Evolutionary conservation across 2,329 filamentous ascomycete genomes (phyloP).

Genomic region (Hypoxylon sp.): DNA sequence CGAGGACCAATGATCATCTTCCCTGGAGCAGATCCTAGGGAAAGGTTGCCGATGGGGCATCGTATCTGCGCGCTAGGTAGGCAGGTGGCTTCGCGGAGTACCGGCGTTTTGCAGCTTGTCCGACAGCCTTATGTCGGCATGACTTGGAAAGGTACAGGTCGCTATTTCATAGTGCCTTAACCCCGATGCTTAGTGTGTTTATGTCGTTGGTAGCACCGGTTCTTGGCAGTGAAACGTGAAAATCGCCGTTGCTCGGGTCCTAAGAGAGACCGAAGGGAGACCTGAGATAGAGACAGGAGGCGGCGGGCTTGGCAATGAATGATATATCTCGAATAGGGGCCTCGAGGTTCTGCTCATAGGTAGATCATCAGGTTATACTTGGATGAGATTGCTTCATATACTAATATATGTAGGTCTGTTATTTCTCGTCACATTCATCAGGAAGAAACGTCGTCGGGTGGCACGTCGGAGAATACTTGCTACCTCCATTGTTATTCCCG

Average conservation of each 20-base stretch:
- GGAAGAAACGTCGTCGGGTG: slow-evolving; percentile 3
- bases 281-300: too few species aligned
- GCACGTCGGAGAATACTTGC: slow-evolving; percentile 9
- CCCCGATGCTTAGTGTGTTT: neutral
- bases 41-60: slow-evolving; percentile 15
- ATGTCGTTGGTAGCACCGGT: neutral
- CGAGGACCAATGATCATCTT: neutral
- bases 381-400: too few species aligned
- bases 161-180: neutral
- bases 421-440: slow-evolving; percentile 11
- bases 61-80: slow-evolving; percentile 7
- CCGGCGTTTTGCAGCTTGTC: slow-evolving; percentile 18
- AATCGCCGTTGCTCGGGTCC: too few species aligned
- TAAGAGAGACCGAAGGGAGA: too few species aligned
- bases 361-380: too few species aligned
- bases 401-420: too few species aligned
- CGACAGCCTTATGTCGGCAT: neutral
- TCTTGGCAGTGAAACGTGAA: neutral
- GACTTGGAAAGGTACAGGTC: neutral
- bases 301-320: slow-evolving; percentile 2
- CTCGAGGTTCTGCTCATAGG: too few species aligned
- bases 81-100: slow-evolving; percentile 23
- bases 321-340: slow-evolving; percentile 7
- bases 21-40: slow-evolving; percentile 3
- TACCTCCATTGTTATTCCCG: neutral